Conservation (phyloP, 805 yeast species). For the Kazachstania kunashirensis region DNA sequence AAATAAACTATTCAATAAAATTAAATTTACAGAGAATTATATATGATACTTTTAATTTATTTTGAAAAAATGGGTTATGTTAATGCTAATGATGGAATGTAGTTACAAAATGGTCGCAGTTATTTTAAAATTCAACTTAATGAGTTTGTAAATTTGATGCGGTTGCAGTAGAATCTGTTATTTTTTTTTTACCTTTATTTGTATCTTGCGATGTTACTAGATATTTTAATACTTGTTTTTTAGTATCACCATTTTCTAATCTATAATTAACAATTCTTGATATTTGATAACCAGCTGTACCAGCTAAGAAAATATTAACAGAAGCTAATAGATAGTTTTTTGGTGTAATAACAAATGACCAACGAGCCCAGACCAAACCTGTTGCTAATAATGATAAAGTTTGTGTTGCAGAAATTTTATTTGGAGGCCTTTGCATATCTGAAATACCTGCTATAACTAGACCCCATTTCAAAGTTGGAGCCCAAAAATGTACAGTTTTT, state of each 20-base stretch:
- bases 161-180: background rate
- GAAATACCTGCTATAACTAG: conserved; percentile 84
- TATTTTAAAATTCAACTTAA: background rate
- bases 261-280: conserved; percentile 64
- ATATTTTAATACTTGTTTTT: conserved; percentile 47
- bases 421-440: conserved; percentile 86
- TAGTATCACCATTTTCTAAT: conserved; percentile 49
- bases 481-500: conserved; percentile 95
- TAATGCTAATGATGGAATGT: too few species aligned
- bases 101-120: too few species aligned
- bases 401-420: conserved; percentile 72
- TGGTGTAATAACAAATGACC: conserved; percentile 92
- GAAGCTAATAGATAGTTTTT: conserved; percentile 79
- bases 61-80: too few species aligned
- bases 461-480: conserved; percentile 70
- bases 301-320: conserved; percentile 86
- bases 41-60: too few species aligned
- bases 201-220: conserved; percentile 28
- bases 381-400: conserved; percentile 69
- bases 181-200: background rate
- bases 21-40: background rate
- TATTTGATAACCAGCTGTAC: conserved; percentile 82
- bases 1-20: background rate
- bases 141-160: background rate
- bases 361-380: conserved; percentile 94